Evolutionary conservation across 768 basidiomycete species (phyloP).

Genomic region (Inosperma sp.): DNA sequence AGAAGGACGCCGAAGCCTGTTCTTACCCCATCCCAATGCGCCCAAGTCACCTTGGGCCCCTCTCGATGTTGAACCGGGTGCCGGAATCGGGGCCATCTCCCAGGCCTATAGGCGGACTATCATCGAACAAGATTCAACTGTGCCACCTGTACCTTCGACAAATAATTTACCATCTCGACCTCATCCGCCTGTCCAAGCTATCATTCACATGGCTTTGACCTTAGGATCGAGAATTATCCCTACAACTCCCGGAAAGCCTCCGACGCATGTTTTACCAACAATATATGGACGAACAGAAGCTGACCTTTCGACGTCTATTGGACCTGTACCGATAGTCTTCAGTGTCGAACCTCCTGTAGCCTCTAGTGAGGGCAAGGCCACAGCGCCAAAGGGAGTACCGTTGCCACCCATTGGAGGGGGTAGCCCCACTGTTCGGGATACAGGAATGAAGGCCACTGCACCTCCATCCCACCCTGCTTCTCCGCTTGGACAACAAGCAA

Average conservation of each 20-base stretch:
- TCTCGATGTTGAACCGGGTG: not conserved
- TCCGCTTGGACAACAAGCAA: not conserved
- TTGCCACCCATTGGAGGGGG: not conserved
- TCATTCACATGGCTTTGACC: slow-evolving; percentile 30
- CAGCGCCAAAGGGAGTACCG: slow-evolving; percentile 3
- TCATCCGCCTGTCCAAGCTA: slow-evolving; percentile 14
- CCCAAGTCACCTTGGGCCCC: slow-evolving; percentile 33
- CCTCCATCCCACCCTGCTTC: not conserved
- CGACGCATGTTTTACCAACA: slow-evolving; percentile 41
- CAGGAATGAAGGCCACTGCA: not conserved
- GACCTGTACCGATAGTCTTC: slow-evolving; percentile 61
- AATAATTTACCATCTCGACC: not conserved
- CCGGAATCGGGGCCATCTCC: not conserved
- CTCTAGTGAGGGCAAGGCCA: not conserved
- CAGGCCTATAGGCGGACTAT: too few relatives aligned
- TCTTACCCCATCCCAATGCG: slow-evolving; percentile 45
- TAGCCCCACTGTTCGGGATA: not conserved
- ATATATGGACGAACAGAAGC: slow-evolving; percentile 54
- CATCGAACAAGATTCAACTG: too few relatives aligned
- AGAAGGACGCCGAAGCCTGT: slow-evolving; percentile 35
- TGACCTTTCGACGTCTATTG: slow-evolving; percentile 46
- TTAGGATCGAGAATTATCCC: slow-evolving; percentile 10
- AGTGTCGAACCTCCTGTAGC: slow-evolving; percentile 37
- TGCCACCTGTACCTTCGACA: not conserved
- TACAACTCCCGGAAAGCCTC: slow-evolving; percentile 12